phyloP scores from a whole-genome alignment of 345 rosid genomes.

The Eucalyptus guilfoylei region DNA sequence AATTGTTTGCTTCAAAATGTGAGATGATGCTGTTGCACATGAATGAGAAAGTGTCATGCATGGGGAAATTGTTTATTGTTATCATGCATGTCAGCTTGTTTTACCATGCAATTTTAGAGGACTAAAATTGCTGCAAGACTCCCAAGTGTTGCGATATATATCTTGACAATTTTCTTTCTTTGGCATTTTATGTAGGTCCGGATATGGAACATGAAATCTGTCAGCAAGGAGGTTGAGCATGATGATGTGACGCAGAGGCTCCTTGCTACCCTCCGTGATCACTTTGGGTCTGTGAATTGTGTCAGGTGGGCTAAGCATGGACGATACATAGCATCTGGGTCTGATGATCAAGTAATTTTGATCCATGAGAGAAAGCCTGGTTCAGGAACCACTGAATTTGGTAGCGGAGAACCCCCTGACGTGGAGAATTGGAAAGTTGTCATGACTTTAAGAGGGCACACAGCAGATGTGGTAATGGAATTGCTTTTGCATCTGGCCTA shows the following conservation, averaged over 20 bases:
- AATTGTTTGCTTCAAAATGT: neutral
- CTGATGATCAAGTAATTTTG: conserved; percentile 92
- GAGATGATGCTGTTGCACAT: neutral
- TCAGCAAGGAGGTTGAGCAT: conserved; percentile 44
- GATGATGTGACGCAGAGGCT: conserved; percentile 63
- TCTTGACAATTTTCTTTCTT: neutral
- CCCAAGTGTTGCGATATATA: neutral
- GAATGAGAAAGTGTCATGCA: neutral
- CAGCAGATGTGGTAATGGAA: conserved; percentile 95
- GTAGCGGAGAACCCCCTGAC: conserved; percentile 97
- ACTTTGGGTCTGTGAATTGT: conserved; percentile 99
- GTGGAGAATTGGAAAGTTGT: conserved; percentile 98
- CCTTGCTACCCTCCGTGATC: conserved; percentile 95
- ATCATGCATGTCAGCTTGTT: neutral
- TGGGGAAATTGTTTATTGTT: neutral
- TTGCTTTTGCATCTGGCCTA: neutral
- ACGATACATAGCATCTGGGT: conserved; percentile 82
- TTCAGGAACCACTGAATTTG: conserved; percentile 94
- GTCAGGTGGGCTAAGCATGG: conserved; percentile 99
- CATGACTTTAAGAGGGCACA: conserved; percentile 94
- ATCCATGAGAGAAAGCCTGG: conserved; percentile 96
- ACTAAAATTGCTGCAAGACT: neutral
- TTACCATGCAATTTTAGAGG: neutral
- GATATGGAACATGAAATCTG: conserved; percentile 89
- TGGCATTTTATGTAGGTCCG: conserved; percentile 47